A percentile compares a stretch with the other conserved stretches of the same genome.
phyloP scores from a whole-genome alignment of 2,329 filamentous ascomycete species.

The Magnaporthiopsis poae region DNA sequence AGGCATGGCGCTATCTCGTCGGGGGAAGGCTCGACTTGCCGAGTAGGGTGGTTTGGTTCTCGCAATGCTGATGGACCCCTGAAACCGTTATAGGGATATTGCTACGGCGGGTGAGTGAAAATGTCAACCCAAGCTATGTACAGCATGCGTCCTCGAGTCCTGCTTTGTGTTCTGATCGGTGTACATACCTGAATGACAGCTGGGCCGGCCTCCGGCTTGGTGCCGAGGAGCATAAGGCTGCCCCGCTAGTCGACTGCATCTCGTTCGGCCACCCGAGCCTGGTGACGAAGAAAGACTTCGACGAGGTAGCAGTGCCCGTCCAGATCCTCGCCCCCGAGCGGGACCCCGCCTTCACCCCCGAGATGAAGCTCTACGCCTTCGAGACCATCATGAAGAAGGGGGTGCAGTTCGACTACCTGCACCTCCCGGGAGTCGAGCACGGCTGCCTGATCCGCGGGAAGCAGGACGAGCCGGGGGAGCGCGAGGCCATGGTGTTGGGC shows the following conservation, averaged over 20 bases:
- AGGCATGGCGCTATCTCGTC: too few relatives aligned
- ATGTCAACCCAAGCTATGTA: too few relatives aligned
- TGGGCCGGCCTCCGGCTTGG: constrained; percentile 41
- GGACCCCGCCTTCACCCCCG: constrained; percentile 31
- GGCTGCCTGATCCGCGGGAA: constrained; percentile 34
- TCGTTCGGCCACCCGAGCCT: constrained; percentile 34
- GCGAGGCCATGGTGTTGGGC: constrained; percentile 33
- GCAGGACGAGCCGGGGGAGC: constrained; percentile 27
- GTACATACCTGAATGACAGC: too few relatives aligned
- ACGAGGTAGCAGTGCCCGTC: constrained; percentile 34
- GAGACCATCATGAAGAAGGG: constrained; percentile 26
- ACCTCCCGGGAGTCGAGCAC: constrained; percentile 41
- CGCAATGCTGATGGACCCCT: too few relatives aligned
- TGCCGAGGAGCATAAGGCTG: constrained; percentile 19
- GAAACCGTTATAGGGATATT: constrained; percentile 24
- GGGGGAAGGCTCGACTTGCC: too few relatives aligned
- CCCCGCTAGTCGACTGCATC: constrained; percentile 34
- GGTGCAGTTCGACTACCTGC: constrained; percentile 38
- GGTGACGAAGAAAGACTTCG: constrained; percentile 35
- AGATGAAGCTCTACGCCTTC: constrained; percentile 36
- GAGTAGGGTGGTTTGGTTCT: too few relatives aligned
- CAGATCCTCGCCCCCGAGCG: constrained; percentile 41
- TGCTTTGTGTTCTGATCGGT: too few relatives aligned
- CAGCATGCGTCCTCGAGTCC: too few relatives aligned
- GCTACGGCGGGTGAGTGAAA: constrained; percentile 31